phyloP scores from a whole-genome alignment of 495 filamentous ascomycete genomes.

The Letharia columbiana region DNA sequence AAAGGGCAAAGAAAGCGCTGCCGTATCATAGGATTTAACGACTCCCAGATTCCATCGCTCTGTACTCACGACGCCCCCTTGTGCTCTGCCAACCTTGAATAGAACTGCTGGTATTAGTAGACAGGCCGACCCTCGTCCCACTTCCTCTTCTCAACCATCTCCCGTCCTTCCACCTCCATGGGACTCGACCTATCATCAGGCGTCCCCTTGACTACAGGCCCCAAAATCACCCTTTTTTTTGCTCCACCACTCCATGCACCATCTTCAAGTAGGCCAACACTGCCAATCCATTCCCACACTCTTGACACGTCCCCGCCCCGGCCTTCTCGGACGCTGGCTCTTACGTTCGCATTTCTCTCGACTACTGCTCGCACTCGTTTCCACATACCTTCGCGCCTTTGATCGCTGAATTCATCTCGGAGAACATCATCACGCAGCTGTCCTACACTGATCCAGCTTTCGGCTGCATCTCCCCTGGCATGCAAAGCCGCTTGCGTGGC shows the following conservation, averaged over 20 bases:
- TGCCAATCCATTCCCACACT: slow-evolving; percentile 95
- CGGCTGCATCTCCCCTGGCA: slow-evolving; percentile 53
- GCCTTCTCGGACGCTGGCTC: slow-evolving; percentile 73
- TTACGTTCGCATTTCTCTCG: slow-evolving; percentile 87
- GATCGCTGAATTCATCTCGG: slow-evolving; percentile 66
- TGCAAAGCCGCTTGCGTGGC: slow-evolving; percentile 71
- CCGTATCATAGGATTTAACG: neutral
- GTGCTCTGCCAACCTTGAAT: neutral
- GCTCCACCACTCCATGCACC: slow-evolving; percentile 21
- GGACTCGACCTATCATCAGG: slow-evolving; percentile 72
- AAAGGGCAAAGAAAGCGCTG: neutral
- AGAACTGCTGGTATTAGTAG: slow-evolving; percentile 35
- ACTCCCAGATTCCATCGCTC: neutral
- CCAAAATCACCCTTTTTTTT: slow-evolving; percentile 30
- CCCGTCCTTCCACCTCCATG: slow-evolving; percentile 23
- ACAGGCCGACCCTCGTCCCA: slow-evolving; percentile 60
- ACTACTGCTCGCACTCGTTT: slow-evolving; percentile 70
- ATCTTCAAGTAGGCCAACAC: slow-evolving; percentile 36
- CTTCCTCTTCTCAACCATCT: slow-evolving; percentile 34
- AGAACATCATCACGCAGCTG: slow-evolving; percentile 90
- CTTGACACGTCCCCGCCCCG: slow-evolving; percentile 76
- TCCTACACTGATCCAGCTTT: slow-evolving; percentile 73
- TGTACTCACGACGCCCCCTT: neutral
- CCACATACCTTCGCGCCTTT: slow-evolving; percentile 71
- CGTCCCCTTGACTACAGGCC: slow-evolving; percentile 49